Evolutionary conservation across 345 rosid genomes (phyloP), one percentile per base, ranked within the genome.

Genomic region (Sonneratia caseolaris): DNA sequence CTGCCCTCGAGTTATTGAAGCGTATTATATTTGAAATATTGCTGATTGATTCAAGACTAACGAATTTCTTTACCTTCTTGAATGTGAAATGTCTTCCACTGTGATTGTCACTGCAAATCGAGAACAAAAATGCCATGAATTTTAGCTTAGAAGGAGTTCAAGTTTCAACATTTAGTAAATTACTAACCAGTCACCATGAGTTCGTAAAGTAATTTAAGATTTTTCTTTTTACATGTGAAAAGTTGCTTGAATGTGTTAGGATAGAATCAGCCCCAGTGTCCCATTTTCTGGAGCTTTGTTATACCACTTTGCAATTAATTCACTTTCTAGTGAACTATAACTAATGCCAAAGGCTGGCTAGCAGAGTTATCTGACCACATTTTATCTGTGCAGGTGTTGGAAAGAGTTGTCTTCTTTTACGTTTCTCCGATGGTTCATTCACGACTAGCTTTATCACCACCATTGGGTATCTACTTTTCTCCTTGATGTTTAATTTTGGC

Each of bases 341-440:
- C 9, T 7, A 10, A 1, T 45, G 13, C 49, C 49, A 14, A 14
- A 45, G 13, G 13, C 49, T 18, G 11, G 37, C 45, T 42, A n/a
- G 14, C 12, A 9, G 65, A 4, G 15, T 61, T 22, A 61, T 27
- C 37, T 14, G 66, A 62, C 12, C 0, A 1, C 66, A 10, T 35
- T 13, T 62, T 62, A 32, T 37, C 16, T 27, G 5, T 3, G 19
- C 38, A 62, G 66, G 66, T 62, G 66, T 62, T 62, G 66, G 66
- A 2, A 62, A 62, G 66, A 62, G 66, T 62, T 62, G 66, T 13
- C 66, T 62, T 62, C 66, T 62, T 35, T 27, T 62, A 32, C 66
- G 66, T 27, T 62, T 62, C 66, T n/a, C 66, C 4, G 66, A 62
- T 62, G 66, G 66, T 62, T 62, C 66, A 12, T 62, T 62, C 66